phyloP scores from a whole-genome alignment of 495 filamentous ascomycete genomes.

The Apiosordaria backusii region DNA sequence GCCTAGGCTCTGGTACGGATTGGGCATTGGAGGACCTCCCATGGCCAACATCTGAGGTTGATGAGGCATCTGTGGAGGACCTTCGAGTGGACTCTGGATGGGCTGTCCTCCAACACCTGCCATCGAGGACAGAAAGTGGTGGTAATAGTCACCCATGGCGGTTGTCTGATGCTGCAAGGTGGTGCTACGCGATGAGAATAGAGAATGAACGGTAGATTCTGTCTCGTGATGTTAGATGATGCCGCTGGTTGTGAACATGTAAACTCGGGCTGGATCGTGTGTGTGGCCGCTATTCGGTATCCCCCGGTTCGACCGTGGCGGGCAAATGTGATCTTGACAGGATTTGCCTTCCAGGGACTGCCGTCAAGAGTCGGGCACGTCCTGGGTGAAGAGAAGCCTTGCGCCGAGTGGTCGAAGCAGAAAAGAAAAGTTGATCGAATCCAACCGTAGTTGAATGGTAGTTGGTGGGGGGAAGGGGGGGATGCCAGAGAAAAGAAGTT shows the following conservation, averaged over 20 bases:
- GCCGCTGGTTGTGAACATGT: background rate
- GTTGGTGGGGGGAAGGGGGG: background rate
- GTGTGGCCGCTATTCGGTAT: background rate
- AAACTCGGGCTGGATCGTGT: background rate
- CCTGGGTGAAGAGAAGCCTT: background rate
- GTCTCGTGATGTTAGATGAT: background rate
- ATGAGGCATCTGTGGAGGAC: conserved; percentile 32
- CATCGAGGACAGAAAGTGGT: conserved; percentile 46
- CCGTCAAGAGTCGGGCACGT: conserved; percentile 6
- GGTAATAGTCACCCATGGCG: conserved; percentile 49
- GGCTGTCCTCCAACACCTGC: conserved; percentile 40
- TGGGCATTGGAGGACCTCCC: conserved; percentile 32
- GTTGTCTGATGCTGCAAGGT: background rate
- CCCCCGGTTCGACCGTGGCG: background rate
- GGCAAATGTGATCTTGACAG: background rate
- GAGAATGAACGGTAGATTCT: background rate
- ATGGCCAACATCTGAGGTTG: conserved; percentile 32
- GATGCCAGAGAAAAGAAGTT: conserved; percentile 13
- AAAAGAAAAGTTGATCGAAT: background rate
- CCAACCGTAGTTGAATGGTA: conserved; percentile 24
- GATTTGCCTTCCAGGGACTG: background rate
- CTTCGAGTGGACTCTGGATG: conserved; percentile 34
- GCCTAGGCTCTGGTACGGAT: conserved; percentile 42
- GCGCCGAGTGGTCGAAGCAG: background rate
- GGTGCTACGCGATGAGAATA: background rate